Conservation (phyloP, 768 basidiomycete species). For the Pisolithus albus region DNA sequence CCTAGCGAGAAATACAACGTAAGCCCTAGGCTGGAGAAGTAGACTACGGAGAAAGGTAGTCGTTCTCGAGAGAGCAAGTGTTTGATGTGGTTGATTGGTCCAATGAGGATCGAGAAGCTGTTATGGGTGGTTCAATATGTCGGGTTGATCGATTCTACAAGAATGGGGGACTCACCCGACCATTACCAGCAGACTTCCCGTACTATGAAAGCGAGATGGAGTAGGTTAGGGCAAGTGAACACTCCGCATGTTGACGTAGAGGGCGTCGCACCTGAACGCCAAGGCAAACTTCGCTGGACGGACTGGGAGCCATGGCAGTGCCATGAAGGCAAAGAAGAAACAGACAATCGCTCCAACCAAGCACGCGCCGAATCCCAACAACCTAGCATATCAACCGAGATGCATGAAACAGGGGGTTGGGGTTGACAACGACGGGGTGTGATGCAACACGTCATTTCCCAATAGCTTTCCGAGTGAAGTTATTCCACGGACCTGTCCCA, state of each 20-base stretch:
- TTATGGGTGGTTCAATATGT: background rate
- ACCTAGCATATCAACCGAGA: conserved; percentile 34
- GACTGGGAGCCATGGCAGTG: conserved; percentile 56
- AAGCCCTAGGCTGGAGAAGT: conserved; percentile 74
- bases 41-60: conserved; percentile 76
- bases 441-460: too few relatives aligned
- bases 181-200: conserved; percentile 94
- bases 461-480: background rate
- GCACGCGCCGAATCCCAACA: conserved; percentile 88
- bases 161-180: conserved; percentile 57
- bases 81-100: conserved; percentile 87
- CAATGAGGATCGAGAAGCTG: conserved; percentile 80
- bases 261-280: conserved; percentile 57
- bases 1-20: conserved; percentile 91
- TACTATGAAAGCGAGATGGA: conserved; percentile 33
- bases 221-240: background rate
- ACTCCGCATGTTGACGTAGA: background rate
- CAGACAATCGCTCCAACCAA: conserved; percentile 87
- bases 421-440: background rate
- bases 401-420: background rate
- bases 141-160: background rate
- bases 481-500: conserved; percentile 73
- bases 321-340: conserved; percentile 87
- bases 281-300: conserved; percentile 90
- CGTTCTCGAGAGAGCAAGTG: conserved; percentile 80